Evolutionary conservation across 345 rosid genomes (phyloP), one percentile per base, ranked within the genome.

Genomic region (Arabis alpina): DNA sequence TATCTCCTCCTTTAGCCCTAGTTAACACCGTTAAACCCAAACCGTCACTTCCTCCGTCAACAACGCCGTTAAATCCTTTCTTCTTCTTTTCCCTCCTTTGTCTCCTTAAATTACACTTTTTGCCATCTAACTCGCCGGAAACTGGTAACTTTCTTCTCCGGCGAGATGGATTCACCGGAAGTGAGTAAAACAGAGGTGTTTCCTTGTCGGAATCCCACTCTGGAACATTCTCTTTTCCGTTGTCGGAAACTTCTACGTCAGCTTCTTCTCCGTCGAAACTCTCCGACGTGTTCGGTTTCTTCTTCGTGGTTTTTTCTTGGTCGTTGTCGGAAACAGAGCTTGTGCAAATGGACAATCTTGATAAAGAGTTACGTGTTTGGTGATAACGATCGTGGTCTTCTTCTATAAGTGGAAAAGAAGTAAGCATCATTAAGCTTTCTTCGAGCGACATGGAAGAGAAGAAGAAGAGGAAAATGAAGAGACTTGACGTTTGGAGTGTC

Each of bases 1-100:
- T 80, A 9, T 66, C 69, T 62, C 98, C 98, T 72, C 98, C 98
- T 65, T 82, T 91, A 0, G 97, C 90, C 81, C 88, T 84, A 34
- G 95, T 84, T 50, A 93, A 86, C 77, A 93, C 87, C 84, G 90
- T 71, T 73, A 89, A 2, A 0, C 90, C 90, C 8, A 81, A 25
- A 10, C 86, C 81, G 15, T 63, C 54, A 54, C 61, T 30, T 13
- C 48, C 59, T 36, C 67, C 67, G 61, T 61, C 49, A 43, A 42
- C 49, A 43, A 42, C 61, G 23, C 53, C 39, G 19, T 54, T 36
- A 36, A 39, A 42, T 71, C 40, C 63, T 7, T 30, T 75, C 16
- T 28, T 72, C 47, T 40, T 68, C 71, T 64, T 76, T 50, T 64
- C 75, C 71, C 62, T 70, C 50, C 76, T 64, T 3, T 57, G 55